Evolutionary conservation across 164 flowering plant species (phyloP).

Genomic region (Litsea cubeba): DNA sequence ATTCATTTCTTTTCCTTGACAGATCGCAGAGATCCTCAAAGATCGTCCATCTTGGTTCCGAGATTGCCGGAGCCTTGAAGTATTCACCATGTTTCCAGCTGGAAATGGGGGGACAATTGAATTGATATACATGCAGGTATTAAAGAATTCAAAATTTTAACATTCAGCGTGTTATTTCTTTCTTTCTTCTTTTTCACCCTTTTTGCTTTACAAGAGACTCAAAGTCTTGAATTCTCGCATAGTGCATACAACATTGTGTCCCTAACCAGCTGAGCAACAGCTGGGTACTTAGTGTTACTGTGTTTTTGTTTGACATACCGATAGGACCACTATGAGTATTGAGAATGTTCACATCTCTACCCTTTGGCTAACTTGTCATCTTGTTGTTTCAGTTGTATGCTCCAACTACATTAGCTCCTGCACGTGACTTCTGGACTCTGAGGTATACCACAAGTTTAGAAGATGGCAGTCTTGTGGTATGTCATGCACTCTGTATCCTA

Average conservation of each 20-base stretch:
- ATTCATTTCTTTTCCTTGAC: conserved; percentile 11
- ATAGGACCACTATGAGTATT: neutral
- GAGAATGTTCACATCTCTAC: neutral
- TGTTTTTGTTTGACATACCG: too few relatives aligned
- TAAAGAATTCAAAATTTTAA: neutral
- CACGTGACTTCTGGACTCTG: conserved; percentile 93
- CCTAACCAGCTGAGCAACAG: too few relatives aligned
- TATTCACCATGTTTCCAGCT: conserved; percentile 76
- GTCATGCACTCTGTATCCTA: conserved; percentile 6
- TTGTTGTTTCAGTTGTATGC: conserved; percentile 62
- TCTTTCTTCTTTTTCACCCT: neutral
- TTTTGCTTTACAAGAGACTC: too few relatives aligned
- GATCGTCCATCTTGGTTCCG: conserved; percentile 98
- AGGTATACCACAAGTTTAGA: conserved; percentile 83
- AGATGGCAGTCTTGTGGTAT: conserved; percentile 92
- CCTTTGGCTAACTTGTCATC: neutral
- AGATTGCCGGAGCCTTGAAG: conserved; percentile 91
- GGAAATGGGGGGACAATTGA: conserved; percentile 93
- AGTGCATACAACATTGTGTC: too few relatives aligned
- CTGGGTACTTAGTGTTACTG: too few relatives aligned
- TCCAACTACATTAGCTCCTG: conserved; percentile 88
- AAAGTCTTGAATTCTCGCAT: too few relatives aligned
- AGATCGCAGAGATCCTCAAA: conserved; percentile 95
- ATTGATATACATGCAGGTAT: conserved; percentile 82
- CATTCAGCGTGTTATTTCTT: neutral